A percentile compares a stretch with the other conserved stretches of the same genome.
These are phyloP conservation scores for Cornus controversa DNA, from an alignment of 148 eudicot species.

Conservation along the genomic window DNA sequence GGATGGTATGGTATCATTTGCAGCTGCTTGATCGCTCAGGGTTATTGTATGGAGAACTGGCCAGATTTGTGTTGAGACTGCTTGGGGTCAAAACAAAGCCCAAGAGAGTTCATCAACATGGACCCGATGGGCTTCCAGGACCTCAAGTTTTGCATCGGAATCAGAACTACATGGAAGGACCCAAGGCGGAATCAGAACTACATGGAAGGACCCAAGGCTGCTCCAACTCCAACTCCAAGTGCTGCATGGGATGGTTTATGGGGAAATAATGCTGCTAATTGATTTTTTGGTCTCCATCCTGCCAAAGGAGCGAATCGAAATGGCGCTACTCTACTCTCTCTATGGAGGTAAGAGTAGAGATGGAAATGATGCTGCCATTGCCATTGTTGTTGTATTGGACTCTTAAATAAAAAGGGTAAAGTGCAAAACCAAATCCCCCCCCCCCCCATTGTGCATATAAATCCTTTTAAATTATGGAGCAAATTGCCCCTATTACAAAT, in stretches of 20 bases:
- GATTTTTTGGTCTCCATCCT: neutral
- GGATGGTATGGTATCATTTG: slow-evolving; percentile 14
- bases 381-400: slow-evolving; percentile 6
- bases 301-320: neutral
- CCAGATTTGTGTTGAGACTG: slow-evolving; percentile 82
- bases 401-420: too few species aligned
- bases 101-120: slow-evolving; percentile 44
- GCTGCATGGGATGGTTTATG: slow-evolving; percentile 82
- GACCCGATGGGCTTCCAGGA: slow-evolving; percentile 51
- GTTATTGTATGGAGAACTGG: slow-evolving; percentile 84
- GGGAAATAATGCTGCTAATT: slow-evolving; percentile 45
- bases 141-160: slow-evolving; percentile 41
- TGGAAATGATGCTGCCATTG: neutral
- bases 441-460: too few species aligned
- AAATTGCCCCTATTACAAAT: too few species aligned
- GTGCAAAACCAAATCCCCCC: too few species aligned
- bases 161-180: slow-evolving; percentile 52
- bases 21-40: slow-evolving; percentile 93
- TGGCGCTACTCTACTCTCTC: neutral
- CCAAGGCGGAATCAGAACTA: slow-evolving; percentile 54
- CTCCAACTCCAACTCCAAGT: too few species aligned
- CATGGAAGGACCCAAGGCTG: slow-evolving; percentile 62
- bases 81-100: slow-evolving; percentile 66
- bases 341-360: neutral
- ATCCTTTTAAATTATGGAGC: too few species aligned